Percentiles rank a stretch among this genome's conserved stretches.
These are phyloP conservation scores for Anaeramoeba flamelloides DNA, from an alignment of 78 protist genomes.

Conservation along the genomic window DNA sequence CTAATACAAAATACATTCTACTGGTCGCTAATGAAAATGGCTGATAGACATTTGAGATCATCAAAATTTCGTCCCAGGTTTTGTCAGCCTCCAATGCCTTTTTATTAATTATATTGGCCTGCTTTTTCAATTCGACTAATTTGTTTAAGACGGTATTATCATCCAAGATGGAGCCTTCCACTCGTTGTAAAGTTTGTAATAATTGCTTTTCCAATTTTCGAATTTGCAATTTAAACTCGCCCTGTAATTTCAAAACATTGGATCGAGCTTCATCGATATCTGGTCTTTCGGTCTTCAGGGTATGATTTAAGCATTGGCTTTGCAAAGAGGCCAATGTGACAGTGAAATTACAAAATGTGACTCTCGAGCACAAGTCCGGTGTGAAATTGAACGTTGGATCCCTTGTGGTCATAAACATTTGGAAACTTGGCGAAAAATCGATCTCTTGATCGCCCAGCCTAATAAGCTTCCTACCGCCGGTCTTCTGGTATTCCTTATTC, in stretches of 20 bases:
- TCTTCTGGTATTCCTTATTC: slow-evolving; percentile 58
- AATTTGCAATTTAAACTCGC: slow-evolving; percentile 59
- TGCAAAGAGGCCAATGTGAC: slow-evolving; percentile 63
- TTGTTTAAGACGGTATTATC: slow-evolving; percentile 60
- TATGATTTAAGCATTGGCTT: slow-evolving; percentile 33
- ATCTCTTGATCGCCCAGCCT: slow-evolving; percentile 73
- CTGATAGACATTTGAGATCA: slow-evolving; percentile 36
- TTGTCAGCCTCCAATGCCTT: slow-evolving; percentile 53
- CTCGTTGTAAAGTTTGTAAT: slow-evolving; percentile 48
- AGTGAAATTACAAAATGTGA: slow-evolving; percentile 77
- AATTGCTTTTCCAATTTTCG: slow-evolving; percentile 62
- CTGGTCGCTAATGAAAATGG: slow-evolving; percentile 49
- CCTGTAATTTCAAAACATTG: slow-evolving; percentile 58
- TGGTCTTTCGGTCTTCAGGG: slow-evolving; percentile 45
- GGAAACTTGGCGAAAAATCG: slow-evolving; percentile 85
- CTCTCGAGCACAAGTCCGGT: slow-evolving; percentile 77
- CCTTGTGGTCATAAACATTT: slow-evolving; percentile 66
- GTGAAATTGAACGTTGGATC: slow-evolving; percentile 60
- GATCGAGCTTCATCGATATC: slow-evolving; percentile 59
- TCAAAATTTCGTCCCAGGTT: slow-evolving; percentile 40
- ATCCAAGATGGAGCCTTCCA: slow-evolving; percentile 67
- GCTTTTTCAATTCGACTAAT: slow-evolving; percentile 52
- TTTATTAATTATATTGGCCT: slow-evolving; percentile 40
- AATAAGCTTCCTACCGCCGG: slow-evolving; percentile 69
- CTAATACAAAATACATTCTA: slow-evolving; percentile 58